A percentile compares a stretch with the other conserved stretches of the same genome.
These are phyloP conservation scores for Syzygium syzygioides DNA, from an alignment of 441 rosid genomes.

Conservation along the genomic window DNA sequence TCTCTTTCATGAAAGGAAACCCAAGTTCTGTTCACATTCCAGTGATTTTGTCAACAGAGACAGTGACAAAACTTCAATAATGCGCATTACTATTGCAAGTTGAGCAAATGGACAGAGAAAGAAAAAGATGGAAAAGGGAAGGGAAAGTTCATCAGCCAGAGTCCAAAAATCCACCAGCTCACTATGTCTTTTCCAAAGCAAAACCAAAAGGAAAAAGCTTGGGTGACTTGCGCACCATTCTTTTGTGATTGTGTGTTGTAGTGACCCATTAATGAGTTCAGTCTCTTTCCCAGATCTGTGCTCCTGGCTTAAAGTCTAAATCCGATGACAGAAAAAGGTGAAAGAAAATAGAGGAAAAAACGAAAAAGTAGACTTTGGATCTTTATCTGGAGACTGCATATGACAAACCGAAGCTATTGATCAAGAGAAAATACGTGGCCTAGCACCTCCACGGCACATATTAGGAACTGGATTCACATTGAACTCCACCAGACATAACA, in stretches of 20 bases:
- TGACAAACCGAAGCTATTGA: not conserved
- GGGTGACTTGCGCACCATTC: not conserved
- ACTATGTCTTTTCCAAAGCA: not conserved
- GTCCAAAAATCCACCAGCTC: not conserved
- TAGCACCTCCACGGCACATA: not conserved
- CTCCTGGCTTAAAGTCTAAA: not conserved
- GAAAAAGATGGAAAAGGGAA: not conserved
- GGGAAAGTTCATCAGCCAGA: not conserved
- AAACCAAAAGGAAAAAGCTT: not conserved
- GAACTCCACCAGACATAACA: not conserved
- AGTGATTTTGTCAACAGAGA: not conserved
- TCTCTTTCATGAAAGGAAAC: not conserved
- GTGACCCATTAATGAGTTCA: not conserved
- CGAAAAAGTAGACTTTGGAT: not conserved
- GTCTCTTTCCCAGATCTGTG: not conserved
- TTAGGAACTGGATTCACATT: not conserved
- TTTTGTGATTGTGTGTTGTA: too few relatives aligned
- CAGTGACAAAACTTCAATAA: not conserved
- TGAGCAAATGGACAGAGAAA: not conserved
- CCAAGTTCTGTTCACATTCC: not conserved
- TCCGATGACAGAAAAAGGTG: not conserved
- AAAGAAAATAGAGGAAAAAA: not conserved
- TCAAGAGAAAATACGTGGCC: not conserved
- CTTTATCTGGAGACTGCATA: too few relatives aligned
- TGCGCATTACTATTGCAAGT: not conserved